phyloP scores from a whole-genome alignment of 164 flowering plant species.

The Tetrastigma voinierianum region DNA sequence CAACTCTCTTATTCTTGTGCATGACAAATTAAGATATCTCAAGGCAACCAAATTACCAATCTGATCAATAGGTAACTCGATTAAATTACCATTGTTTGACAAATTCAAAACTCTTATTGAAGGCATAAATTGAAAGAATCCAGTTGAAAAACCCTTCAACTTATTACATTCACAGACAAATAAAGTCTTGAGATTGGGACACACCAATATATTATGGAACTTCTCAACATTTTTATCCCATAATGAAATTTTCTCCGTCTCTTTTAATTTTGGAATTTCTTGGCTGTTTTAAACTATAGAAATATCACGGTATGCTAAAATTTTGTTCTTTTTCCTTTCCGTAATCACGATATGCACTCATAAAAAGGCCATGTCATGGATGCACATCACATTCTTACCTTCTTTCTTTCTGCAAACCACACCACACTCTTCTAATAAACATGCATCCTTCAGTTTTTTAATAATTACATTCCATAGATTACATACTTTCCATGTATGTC shows the following conservation, averaged over 20 bases:
- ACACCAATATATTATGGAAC: not conserved
- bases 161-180: no score
- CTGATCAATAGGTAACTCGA: no score
- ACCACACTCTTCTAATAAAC: conserved; percentile 3
- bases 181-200: no score
- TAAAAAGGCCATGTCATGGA: conserved; percentile 13
- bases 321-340: not conserved
- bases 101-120: no score
- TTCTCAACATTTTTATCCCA: not conserved
- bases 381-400: conserved; percentile 8
- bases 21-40: conserved; percentile 8
- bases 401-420: accelerated
- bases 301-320: not conserved
- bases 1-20: not conserved
- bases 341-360: not conserved
- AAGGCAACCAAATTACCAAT: not conserved
- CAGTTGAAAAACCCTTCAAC: no score
- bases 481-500: not conserved
- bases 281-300: not conserved
- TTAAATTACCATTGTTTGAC: no score
- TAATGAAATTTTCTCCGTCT: not conserved
- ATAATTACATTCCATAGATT: conserved; percentile 6
- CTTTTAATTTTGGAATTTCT: not conserved
- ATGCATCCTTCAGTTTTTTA: not conserved
- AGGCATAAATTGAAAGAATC: no score